These are phyloP conservation scores for Meyerozyma carpophila DNA, from an alignment of 1,139 yeast genomes.

Conservation along the genomic window DNA sequence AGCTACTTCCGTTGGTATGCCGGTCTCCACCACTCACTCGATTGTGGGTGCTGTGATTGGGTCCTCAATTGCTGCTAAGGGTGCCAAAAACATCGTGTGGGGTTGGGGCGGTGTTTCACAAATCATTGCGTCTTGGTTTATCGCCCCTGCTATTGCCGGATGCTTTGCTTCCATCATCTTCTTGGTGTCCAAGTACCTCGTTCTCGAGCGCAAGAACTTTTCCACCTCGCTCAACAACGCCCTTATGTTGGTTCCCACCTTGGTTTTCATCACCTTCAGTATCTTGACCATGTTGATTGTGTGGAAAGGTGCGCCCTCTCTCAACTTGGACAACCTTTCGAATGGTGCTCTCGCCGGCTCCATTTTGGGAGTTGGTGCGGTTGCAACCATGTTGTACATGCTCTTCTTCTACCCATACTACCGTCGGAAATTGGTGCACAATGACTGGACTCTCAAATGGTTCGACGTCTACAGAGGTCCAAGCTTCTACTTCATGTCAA, in stretches of 20 bases:
- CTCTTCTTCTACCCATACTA: slow-evolving; percentile 58
- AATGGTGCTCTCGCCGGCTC: slow-evolving; percentile 49
- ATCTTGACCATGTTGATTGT: slow-evolving; percentile 57
- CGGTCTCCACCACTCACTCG: slow-evolving; percentile 77
- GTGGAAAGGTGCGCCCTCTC: slow-evolving; percentile 73
- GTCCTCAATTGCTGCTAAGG: slow-evolving; percentile 67
- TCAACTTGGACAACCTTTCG: slow-evolving; percentile 49
- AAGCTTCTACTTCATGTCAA: slow-evolving; percentile 46
- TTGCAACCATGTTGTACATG: slow-evolving; percentile 46
- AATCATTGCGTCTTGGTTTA: slow-evolving; percentile 76
- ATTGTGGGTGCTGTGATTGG: slow-evolving; percentile 78
- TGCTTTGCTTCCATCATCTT: slow-evolving; percentile 54
- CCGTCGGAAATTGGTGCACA: slow-evolving; percentile 52
- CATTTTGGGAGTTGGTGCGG: slow-evolving; percentile 59
- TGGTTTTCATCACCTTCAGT: slow-evolving; percentile 57
- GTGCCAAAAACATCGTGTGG: slow-evolving; percentile 57
- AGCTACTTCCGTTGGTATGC: slow-evolving; percentile 67
- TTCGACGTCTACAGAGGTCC: slow-evolving; percentile 59
- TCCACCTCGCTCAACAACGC: slow-evolving; percentile 47
- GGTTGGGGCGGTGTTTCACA: slow-evolving; percentile 73
- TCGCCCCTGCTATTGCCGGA: slow-evolving; percentile 75
- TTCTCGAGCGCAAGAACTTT: slow-evolving; percentile 52
- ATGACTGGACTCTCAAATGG: slow-evolving; percentile 66
- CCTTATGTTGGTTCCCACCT: slow-evolving; percentile 51
- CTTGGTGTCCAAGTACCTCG: slow-evolving; percentile 52